phyloP scores from a whole-genome alignment of 108 stramenopile species.

The Discostella pseudostelligera region DNA sequence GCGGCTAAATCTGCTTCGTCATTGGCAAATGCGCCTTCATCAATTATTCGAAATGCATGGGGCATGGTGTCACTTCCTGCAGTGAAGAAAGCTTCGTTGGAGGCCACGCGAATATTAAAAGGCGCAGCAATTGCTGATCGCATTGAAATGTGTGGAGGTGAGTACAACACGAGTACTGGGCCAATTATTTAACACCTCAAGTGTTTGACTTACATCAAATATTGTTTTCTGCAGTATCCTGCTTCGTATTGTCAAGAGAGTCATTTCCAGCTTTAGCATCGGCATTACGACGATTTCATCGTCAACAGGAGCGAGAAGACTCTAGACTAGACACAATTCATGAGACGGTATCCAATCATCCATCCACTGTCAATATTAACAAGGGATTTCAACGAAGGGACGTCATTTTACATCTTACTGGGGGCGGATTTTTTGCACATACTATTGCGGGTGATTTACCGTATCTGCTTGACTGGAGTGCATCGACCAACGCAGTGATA shows the following conservation, averaged over 20 bases:
- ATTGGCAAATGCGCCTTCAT: conserved; percentile 38
- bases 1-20: conserved; percentile 47
- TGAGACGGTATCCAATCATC: conserved; percentile 36
- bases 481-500: conserved; percentile 66
- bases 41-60: conserved; percentile 78
- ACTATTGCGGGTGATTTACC: conserved; percentile 82
- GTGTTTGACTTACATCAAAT: background rate
- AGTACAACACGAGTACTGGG: background rate
- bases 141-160: conserved; percentile 57
- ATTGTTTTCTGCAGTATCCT: conserved; percentile 42
- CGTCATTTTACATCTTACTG: conserved; percentile 81
- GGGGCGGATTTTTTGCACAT: conserved; percentile 84
- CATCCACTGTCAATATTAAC: conserved; percentile 32
- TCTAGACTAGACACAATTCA: conserved; percentile 55
- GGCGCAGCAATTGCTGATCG: conserved; percentile 80
- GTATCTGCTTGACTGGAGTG: conserved; percentile 80
- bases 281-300: conserved; percentile 36
- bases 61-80: conserved; percentile 79
- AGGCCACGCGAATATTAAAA: conserved; percentile 72
- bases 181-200: background rate
- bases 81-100: conserved; percentile 67
- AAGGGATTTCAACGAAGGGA: conserved; percentile 49
- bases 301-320: conserved; percentile 38
- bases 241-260: conserved; percentile 68
- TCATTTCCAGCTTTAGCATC: conserved; percentile 54